Conservation (phyloP, 139 green algal genomes). For the Protoeuglena noctilucae region DNA sequence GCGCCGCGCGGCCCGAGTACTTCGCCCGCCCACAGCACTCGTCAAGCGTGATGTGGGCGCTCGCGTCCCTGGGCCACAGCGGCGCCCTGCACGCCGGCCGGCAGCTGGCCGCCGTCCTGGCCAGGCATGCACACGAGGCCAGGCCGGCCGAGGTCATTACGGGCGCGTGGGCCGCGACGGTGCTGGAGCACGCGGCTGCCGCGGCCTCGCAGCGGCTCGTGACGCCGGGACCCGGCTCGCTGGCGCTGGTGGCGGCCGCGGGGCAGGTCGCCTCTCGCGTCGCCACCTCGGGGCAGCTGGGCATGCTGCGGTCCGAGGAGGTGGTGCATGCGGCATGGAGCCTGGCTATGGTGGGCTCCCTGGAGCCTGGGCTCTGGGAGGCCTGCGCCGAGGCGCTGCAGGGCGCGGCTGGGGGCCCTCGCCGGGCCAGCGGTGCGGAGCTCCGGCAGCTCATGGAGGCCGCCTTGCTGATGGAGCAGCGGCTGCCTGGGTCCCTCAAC, state of each 20-base stretch:
- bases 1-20: no score
- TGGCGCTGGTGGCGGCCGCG: background rate
- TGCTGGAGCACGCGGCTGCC: background rate
- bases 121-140: conserved; percentile 8
- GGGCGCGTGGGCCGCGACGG: background rate
- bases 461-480: background rate
- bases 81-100: conserved; percentile 3
- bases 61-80: conserved; percentile 19
- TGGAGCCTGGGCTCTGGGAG: background rate
- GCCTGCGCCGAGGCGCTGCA: background rate
- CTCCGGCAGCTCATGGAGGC: background rate
- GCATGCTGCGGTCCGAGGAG: background rate
- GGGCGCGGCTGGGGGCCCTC: background rate
- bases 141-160: conserved; percentile 10
- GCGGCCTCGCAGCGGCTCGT: no score
- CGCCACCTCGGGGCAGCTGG: background rate
- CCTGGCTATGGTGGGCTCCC: background rate
- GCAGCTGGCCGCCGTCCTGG: conserved; percentile 3
- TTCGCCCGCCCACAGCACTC: conserved; percentile 18
- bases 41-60: conserved; percentile 29
- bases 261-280: background rate
- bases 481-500: no score
- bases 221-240: no score
- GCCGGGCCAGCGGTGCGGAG: background rate
- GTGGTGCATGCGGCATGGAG: background rate